A percentile compares a stretch with the other conserved stretches of the same genome.
phyloP scores from a whole-genome alignment of 1,139 yeast species.

The Blastobotrys ciferrii region DNA sequence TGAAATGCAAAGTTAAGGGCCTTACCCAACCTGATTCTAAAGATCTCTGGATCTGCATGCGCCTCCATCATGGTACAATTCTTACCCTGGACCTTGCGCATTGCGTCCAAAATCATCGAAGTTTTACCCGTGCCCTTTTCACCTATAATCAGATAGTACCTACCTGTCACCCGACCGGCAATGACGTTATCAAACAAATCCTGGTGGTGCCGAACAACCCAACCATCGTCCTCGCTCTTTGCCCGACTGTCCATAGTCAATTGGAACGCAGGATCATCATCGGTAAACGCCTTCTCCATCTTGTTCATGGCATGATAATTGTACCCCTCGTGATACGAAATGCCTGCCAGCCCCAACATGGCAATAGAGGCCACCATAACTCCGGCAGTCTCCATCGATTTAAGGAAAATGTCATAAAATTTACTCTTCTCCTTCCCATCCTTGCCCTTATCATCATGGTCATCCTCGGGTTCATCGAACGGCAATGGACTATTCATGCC shows the following conservation, averaged over 20 bases:
- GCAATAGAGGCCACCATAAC: conserved; percentile 73
- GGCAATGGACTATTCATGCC: conserved; percentile 7
- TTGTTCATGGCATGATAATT: conserved; percentile 58
- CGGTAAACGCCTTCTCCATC: conserved; percentile 65
- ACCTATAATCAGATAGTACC: conserved; percentile 72
- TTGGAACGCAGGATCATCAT: conserved; percentile 66
- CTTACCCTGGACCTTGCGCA: conserved; percentile 60
- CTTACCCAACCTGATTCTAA: conserved; percentile 70
- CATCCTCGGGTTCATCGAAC: conserved; percentile 9
- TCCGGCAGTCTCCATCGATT: conserved; percentile 69
- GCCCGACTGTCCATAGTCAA: conserved; percentile 51
- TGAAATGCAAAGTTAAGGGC: conserved; percentile 72
- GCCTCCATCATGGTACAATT: conserved; percentile 77
- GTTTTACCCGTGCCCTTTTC: conserved; percentile 89
- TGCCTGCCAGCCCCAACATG: conserved; percentile 70
- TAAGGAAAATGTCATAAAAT: conserved; percentile 40
- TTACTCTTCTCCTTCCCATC: conserved; percentile 3
- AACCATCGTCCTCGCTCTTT: conserved; percentile 31
- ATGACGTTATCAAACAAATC: conserved; percentile 61
- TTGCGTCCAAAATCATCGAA: conserved; percentile 66
- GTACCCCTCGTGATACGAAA: conserved; percentile 64
- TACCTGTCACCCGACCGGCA: conserved; percentile 59
- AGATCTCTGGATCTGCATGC: conserved; percentile 82
- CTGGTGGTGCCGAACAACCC: conserved; percentile 71
- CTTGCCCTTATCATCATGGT: conserved; percentile 1